Evolutionary conservation across 768 basidiomycete genomes (phyloP), one percentile per base, ranked within the genome.

Genomic region (Leucosporidium yakuticum): DNA sequence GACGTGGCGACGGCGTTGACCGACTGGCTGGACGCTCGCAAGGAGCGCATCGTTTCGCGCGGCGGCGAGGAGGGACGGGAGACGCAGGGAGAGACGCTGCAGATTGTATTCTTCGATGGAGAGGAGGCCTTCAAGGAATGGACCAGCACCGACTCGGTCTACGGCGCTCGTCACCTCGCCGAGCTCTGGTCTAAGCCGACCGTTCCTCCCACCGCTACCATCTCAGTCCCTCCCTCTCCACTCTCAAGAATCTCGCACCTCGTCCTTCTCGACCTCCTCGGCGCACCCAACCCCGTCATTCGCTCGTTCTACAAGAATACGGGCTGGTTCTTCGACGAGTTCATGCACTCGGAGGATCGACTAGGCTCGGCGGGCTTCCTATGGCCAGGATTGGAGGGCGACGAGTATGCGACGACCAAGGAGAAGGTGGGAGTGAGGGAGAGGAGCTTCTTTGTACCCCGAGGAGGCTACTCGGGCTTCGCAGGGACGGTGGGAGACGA

Each of bases 141-240:
- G 95, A 91, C 91, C 4, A 84, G 82, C 36, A 85, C 84, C 4
- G 95, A 99, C 79, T 94, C 91, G 1, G 86, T 91, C 53, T 99
- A 99, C 77, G 95, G 95, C n/a, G 88, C 95, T 50, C 94, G 93
- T 73, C 91, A 99, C 80, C 84, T 99, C 25, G 91, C 94, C 7
- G 81, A 88, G 63, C 86, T 85, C 77, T 98, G 96, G 96, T 81
- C 83, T 20, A 81, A 83, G 1, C 84, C 86, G 1, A 90, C 87
- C 76, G 79, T 88, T 34, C 77, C 83, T 6, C 85, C 87, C 12
- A 62, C 63, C n/a, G 25, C 72, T 15, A 62, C 57, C 6, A n/a
- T 44, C 4, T 51, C 65, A 6, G 66, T 49, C 12, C 82, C 81
- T 56, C 78, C 82, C 53, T 90, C 86, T 0, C 84, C 88, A 69